phyloP scores from a whole-genome alignment of 129 eudicot species.

The Tagetes patula region DNA sequence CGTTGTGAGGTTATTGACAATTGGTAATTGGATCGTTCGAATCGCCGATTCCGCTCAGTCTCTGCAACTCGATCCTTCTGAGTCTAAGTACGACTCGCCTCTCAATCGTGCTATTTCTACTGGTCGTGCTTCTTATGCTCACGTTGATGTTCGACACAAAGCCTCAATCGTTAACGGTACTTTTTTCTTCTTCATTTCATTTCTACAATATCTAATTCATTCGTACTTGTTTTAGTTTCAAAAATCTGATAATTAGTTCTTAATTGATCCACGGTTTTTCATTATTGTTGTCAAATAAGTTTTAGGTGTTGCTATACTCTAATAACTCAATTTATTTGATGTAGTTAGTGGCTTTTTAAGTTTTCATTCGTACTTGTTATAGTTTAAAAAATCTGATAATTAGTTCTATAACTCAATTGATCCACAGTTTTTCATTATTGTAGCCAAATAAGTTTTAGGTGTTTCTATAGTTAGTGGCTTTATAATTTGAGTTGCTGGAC shows the following conservation, averaged over 20 bases:
- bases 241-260: no score
- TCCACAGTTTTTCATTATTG: background rate
- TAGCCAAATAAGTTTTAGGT: background rate
- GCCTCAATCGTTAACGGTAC: constrained; percentile 49
- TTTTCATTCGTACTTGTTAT: no score
- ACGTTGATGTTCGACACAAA: constrained; percentile 58
- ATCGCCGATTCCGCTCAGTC: constrained; percentile 65
- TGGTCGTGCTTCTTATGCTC: constrained; percentile 71
- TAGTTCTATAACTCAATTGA: background rate
- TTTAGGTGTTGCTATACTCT: background rate
- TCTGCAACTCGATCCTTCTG: constrained; percentile 42
- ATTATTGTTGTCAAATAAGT: background rate
- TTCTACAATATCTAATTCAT: background rate
- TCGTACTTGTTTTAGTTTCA: no score
- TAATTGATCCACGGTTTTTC: background rate
- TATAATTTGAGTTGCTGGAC: background rate
- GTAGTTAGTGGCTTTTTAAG: background rate
- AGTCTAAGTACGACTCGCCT: constrained; percentile 43
- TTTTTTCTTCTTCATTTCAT: background rate
- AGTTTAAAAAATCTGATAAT: no score
- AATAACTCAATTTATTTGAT: no score
- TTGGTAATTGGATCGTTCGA: constrained; percentile 79
- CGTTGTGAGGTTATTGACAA: constrained; percentile 54
- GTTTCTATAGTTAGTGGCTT: background rate
- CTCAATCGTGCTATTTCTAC: constrained; percentile 54